Evolutionary conservation across 2,329 filamentous ascomycete genomes (phyloP), one percentile per base, ranked within the genome.

Genomic region (Macroventuria anomochaeta): DNA sequence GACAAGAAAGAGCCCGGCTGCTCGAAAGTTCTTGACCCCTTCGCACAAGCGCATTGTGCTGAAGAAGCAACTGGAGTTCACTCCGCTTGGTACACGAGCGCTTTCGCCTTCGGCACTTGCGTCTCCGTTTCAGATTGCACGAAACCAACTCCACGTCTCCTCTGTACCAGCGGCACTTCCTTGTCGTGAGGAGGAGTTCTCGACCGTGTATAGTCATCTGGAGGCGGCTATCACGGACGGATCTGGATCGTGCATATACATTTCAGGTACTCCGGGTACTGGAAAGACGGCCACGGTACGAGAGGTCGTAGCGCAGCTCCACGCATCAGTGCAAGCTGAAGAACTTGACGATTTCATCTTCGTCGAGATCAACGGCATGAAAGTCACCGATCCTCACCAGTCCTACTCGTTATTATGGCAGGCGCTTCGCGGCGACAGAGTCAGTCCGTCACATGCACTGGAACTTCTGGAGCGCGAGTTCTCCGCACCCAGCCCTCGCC

Each of bases 361-460:
- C 64, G 93, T 99, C 58, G 95, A 99, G 75, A 97, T 99, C 77
- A 99, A 99, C 75, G 96, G 95, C 63, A 97, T 99, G 95, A 99
- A 99, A 79, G 93, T 99, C 64, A 96, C 95, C 0, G 95, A 99
- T 72, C 93, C 95, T 0, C 93, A 97, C 70, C 95, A 99, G 74
- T 93, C 95, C 0, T 99, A 99, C 75, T 89, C 91, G 2, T 78
- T 99, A 17, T 83, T 99, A 1, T 99, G 96, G 96, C 92, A 99
- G 77, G 93, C 95, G 0, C 80, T 99, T 55, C 93, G 93, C 70
- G 93, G 92, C 21, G 92, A 99, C 70, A 86, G 95, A 40, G 93
- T 97, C 7, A 96, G 90, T 69, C 91, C 95, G 0, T 86, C 91
- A 2, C 95, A 99, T 73, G 93, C 95, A 0, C 81, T 99, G 11